phyloP scores from a whole-genome alignment of 2,329 filamentous ascomycete species.

The Diplodia intermedia region DNA sequence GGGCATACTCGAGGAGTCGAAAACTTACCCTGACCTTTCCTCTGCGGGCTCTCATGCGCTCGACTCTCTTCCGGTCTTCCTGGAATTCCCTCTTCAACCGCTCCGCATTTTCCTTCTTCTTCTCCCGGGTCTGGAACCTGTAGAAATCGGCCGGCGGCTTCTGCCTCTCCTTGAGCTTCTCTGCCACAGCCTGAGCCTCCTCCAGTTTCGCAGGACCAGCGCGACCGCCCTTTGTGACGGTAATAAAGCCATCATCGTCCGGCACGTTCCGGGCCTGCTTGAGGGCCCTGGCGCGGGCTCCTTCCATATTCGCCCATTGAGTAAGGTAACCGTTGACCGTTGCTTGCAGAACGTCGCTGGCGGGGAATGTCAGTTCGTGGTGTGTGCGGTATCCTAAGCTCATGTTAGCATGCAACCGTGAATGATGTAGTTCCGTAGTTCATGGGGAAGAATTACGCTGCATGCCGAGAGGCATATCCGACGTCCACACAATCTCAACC shows the following conservation, averaged over 20 bases:
- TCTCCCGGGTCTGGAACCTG: constrained; percentile 81
- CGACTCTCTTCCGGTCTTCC: constrained; percentile 74
- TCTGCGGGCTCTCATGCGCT: constrained; percentile 72
- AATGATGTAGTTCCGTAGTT: neutral
- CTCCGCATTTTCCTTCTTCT: constrained; percentile 75
- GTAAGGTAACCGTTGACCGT: constrained; percentile 86
- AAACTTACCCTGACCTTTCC: constrained; percentile 35
- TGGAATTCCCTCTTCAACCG: constrained; percentile 76
- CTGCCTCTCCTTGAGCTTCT: constrained; percentile 65
- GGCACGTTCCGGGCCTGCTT: constrained; percentile 75
- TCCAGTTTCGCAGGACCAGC: constrained; percentile 75
- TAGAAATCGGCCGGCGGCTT: constrained; percentile 77
- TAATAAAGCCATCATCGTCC: constrained; percentile 95
- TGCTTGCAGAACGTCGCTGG: constrained; percentile 69
- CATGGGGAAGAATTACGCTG: constrained; percentile 53
- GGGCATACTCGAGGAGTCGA: neutral
- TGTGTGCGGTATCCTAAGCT: constrained; percentile 65
- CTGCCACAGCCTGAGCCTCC: constrained; percentile 68
- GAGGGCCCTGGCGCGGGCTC: constrained; percentile 68
- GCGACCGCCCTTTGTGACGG: constrained; percentile 79
- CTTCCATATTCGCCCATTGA: constrained; percentile 71
- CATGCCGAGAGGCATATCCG: constrained; percentile 55
- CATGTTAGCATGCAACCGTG: neutral
- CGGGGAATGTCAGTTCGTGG: constrained; percentile 73
- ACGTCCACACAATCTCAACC: constrained; percentile 72